Conservation (phyloP, 2,329 filamentous ascomycete species). For the Exophiala lecanii-corni region DNA sequence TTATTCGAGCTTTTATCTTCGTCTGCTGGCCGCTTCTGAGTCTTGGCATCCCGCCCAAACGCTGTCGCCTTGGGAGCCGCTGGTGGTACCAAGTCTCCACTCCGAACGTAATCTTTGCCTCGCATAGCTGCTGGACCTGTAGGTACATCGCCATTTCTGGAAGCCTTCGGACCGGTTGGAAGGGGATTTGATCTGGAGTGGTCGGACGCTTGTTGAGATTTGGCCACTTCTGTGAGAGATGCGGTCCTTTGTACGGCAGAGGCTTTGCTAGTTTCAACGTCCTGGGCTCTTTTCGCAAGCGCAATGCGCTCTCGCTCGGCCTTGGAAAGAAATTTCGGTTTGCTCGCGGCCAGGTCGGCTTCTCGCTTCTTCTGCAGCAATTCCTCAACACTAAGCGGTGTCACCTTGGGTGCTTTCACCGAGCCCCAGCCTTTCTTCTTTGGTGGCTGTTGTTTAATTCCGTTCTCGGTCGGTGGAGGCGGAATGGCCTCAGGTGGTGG, state of each 20-base stretch:
- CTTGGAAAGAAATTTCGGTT: conserved; percentile 83
- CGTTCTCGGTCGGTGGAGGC: conserved; percentile 40
- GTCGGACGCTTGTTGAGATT: neutral
- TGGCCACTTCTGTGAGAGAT: conserved; percentile 7
- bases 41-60: conserved; percentile 36
- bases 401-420: conserved; percentile 35
- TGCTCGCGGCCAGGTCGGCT: conserved; percentile 75
- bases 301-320: conserved; percentile 76
- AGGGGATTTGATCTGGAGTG: conserved; percentile 33
- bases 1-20: conserved; percentile 55
- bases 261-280: conserved; percentile 52
- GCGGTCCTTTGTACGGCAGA: conserved; percentile 12
- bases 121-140: conserved; percentile 50
- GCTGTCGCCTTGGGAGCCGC: conserved; percentile 41
- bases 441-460: conserved; percentile 41
- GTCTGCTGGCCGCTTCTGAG: conserved; percentile 42
- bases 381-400: conserved; percentile 77
- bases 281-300: conserved; percentile 69
- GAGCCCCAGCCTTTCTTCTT: conserved; percentile 52
- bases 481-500: conserved; percentile 38
- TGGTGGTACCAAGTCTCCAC: conserved; percentile 51
- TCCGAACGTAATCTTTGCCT: conserved; percentile 37
- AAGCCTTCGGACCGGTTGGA: conserved; percentile 69
- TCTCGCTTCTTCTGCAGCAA: conserved; percentile 80
- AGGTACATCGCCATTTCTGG: conserved; percentile 49